Conservation (phyloP, 805 yeast genomes). For the Nakazawaea ambrosiae region DNA sequence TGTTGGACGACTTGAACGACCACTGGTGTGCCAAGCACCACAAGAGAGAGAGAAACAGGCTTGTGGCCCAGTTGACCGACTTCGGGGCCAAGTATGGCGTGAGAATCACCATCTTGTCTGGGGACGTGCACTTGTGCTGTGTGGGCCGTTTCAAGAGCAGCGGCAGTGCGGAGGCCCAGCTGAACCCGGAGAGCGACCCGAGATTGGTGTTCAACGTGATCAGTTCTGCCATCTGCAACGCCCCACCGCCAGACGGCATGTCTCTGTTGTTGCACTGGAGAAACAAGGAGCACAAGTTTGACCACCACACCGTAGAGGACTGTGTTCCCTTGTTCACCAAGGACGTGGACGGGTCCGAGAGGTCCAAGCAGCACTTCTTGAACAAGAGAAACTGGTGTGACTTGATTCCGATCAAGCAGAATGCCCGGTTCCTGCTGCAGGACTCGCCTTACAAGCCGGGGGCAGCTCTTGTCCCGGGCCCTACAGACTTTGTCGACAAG, state of each 20-base stretch:
- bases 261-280: slow-evolving; percentile 66
- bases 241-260: slow-evolving; percentile 90
- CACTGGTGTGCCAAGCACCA: slow-evolving; percentile 94
- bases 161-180: slow-evolving; percentile 31
- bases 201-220: slow-evolving; percentile 76
- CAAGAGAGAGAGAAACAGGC: slow-evolving; percentile 73
- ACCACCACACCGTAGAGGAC: slow-evolving; percentile 65
- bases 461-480: slow-evolving; percentile 34
- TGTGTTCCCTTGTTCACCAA: slow-evolving; percentile 62
- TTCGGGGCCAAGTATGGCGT: slow-evolving; percentile 60
- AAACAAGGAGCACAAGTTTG: slow-evolving; percentile 62
- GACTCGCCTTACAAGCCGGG: slow-evolving; percentile 19
- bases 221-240: slow-evolving; percentile 84
- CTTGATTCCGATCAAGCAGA: slow-evolving; percentile 45
- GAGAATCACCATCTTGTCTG: slow-evolving; percentile 79
- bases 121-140: slow-evolving; percentile 90
- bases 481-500: slow-evolving; percentile 21
- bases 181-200: slow-evolving; percentile 61
- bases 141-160: slow-evolving; percentile 67
- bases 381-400: slow-evolving; percentile 72
- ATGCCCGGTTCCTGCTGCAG: slow-evolving; percentile 6
- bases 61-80: slow-evolving; percentile 53
- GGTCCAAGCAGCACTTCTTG: slow-evolving; percentile 42
- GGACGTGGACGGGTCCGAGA: slow-evolving; percentile 46
- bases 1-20: slow-evolving; percentile 88